Evolutionary conservation across 1,284 basidiomycete species (phyloP).

Genomic region (Cerioporus squamosus): DNA sequence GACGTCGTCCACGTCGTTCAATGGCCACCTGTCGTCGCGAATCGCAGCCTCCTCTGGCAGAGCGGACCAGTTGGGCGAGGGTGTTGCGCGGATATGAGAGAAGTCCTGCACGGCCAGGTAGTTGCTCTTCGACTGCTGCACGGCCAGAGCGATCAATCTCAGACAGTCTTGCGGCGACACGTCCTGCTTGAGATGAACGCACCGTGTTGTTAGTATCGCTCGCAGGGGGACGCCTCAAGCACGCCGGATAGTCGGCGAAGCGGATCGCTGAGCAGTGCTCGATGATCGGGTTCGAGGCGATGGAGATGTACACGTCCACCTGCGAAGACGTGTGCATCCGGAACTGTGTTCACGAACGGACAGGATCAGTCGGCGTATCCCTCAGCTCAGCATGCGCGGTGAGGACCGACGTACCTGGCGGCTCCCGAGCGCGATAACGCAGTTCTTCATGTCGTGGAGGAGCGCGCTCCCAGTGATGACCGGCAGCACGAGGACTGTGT

Average conservation of each 20-base stretch:
- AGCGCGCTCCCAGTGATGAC: constrained; percentile 70
- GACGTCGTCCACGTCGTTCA: constrained; percentile 1
- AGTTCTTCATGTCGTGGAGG: constrained; percentile 61
- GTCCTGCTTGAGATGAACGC: neutral
- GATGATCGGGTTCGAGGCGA: constrained; percentile 74
- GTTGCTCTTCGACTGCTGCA: constrained; percentile 27
- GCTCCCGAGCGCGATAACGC: constrained; percentile 68
- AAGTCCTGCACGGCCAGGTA: constrained; percentile 72
- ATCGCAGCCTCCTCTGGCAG: constrained; percentile 18
- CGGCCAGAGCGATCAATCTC: no score
- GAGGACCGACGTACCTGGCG: constrained; percentile 63
- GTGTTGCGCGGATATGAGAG: constrained; percentile 73
- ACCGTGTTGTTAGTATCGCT: neutral
- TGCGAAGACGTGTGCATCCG: constrained; percentile 74
- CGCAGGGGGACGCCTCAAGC: constrained; percentile 19
- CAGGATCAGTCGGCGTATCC: neutral
- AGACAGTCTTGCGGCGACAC: no score
- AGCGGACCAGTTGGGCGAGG: constrained; percentile 75
- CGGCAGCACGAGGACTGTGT: constrained; percentile 68
- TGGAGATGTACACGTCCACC: constrained; percentile 66
- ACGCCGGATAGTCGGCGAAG: constrained; percentile 63
- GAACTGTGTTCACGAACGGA: constrained; percentile 53
- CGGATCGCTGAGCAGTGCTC: constrained; percentile 66
- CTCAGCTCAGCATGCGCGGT: no score
- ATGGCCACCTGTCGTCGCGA: constrained; percentile 22